Base-by-base conservation (phyloP, 2,329 filamentous ascomycete species). In the Phaeoacremonium minimum region DNA sequence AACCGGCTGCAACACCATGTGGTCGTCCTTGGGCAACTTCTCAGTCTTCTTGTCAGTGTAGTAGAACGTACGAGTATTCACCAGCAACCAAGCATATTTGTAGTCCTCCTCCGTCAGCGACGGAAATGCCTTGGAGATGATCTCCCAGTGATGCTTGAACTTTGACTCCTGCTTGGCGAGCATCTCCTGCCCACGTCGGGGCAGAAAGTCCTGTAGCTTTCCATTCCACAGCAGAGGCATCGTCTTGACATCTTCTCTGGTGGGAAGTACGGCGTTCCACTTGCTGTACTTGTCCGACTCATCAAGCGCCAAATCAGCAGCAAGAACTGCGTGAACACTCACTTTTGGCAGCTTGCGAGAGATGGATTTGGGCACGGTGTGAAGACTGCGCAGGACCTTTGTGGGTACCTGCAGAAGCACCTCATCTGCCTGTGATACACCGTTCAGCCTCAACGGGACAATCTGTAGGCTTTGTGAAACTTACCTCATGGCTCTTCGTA, bases 201-300 rank as follows among this genome's bases (percentile, higher is more conserved):
- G 74, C 4, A 81, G 62, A 22, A 71, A 55, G 2, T 48, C 48
- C 41, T 71, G 69, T 11, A 77, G 59, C 14, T 56, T 53, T 3
- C 50, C 35, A 4, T 65, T 60, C 73, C 74, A 78, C 46, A 66
- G 56, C 28, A 76, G 53, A 2, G 73, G 73, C 50, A 71, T 63
- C 36, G 51, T 54, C 32, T 53, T 42, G 41, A 94, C 75, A 46
- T 87, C 82, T 6, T 65, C 57, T 2, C 60, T 58, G 0, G 70
- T 73, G 0, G 88, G 87, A 64, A 87, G 81, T 12, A 85, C 75
- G 36, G 72, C 72, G 50, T 73, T 69, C 85, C 85, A 91, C 14
- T 66, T 56, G 0, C 61, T 58, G 45, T 74, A 73, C 16, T 67
- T 66, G 14, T 61, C 48, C 6, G 65, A 55, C 2, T 58, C 56